phyloP scores from a whole-genome alignment of 805 yeast species.

The Helenozyma baotianmanensis region DNA sequence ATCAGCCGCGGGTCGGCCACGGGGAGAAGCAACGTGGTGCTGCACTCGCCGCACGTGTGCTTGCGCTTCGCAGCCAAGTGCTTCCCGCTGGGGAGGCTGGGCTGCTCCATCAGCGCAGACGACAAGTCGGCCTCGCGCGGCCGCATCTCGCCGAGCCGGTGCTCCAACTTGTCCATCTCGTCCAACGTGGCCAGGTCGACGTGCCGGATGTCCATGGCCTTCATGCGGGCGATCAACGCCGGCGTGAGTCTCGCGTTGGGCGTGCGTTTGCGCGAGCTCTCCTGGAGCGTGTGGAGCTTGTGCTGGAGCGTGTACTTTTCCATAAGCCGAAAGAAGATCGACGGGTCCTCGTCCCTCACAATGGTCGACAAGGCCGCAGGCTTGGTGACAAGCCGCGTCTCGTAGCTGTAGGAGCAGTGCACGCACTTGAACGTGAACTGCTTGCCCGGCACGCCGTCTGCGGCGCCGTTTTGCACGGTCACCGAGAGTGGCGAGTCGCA shows the following conservation, averaged over 20 bases:
- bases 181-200: not conserved
- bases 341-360: constrained; percentile 7
- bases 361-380: constrained; percentile 15
- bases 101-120: not conserved
- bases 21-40: constrained; percentile 23
- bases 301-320: constrained; percentile 5
- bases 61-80: constrained; percentile 23
- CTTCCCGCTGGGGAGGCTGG: constrained; percentile 21
- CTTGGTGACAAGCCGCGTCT: constrained; percentile 11
- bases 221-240: constrained; percentile 4
- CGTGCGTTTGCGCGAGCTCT: not conserved
- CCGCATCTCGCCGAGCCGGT: constrained; percentile 3
- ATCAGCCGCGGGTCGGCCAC: constrained; percentile 22
- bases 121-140: constrained; percentile 7
- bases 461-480: constrained; percentile 12
- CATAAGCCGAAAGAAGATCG: constrained; percentile 9
- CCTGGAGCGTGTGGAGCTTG: not conserved
- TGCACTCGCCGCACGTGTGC: constrained; percentile 27
- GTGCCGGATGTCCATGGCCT: constrained; percentile 5
- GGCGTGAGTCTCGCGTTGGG: constrained; percentile 1
- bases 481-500: constrained; percentile 28
- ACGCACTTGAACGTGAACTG: constrained; percentile 11
- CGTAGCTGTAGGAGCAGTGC: constrained; percentile 10
- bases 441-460: constrained; percentile 7
- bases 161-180: constrained; percentile 6